Conservation (phyloP, 73 alveolate species). For the Paramecium sonneborni region DNA sequence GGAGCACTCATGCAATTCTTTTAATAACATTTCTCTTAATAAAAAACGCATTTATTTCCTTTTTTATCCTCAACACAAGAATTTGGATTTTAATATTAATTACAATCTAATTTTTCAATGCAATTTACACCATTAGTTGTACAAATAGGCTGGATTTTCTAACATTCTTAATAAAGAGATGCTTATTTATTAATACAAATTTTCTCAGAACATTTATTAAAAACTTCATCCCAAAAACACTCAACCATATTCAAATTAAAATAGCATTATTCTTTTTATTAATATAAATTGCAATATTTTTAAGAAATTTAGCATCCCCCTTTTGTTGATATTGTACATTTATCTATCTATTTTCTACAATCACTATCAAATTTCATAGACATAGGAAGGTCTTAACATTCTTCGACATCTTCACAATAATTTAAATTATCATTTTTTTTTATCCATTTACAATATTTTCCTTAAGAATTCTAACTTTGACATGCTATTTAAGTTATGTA, state of each 20-base stretch:
- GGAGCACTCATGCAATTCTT: neutral
- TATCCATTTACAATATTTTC: neutral
- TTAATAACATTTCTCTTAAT: neutral
- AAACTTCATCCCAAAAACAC: neutral
- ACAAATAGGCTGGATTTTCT: neutral
- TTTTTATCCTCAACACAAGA: neutral
- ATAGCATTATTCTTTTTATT: neutral
- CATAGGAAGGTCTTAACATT: neutral
- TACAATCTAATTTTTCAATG: neutral
- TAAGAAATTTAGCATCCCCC: neutral
- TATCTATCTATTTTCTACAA: neutral
- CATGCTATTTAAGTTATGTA: constrained; percentile 19
- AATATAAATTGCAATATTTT: neutral
- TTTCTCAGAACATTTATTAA: neutral
- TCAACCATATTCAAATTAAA: neutral
- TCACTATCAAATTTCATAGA: neutral
- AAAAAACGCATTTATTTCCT: neutral
- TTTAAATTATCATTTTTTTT: neutral
- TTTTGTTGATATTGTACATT: neutral
- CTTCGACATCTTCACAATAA: neutral
- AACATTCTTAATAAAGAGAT: neutral
- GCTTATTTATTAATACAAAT: neutral
- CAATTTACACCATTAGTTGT: neutral
- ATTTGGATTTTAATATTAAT: neutral
- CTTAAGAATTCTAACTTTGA: neutral